phyloP scores from a whole-genome alignment of 1,139 yeast species.

The Yamadazyma diospyri region DNA sequence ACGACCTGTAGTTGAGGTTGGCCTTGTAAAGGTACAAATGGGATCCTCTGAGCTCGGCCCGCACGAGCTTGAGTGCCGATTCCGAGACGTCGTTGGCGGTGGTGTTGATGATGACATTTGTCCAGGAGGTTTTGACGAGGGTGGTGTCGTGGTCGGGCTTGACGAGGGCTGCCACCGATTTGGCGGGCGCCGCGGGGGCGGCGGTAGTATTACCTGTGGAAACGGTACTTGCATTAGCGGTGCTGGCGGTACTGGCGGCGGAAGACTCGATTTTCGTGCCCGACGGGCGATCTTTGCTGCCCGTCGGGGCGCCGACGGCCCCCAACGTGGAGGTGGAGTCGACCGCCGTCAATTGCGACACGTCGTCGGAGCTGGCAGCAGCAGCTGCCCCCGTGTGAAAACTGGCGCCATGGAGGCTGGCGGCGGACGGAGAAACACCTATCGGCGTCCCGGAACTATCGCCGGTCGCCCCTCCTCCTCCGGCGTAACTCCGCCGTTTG shows the following conservation, averaged over 20 bases:
- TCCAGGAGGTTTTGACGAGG: constrained; percentile 37
- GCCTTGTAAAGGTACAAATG: constrained; percentile 50
- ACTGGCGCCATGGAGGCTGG: no score
- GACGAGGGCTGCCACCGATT: constrained; percentile 21
- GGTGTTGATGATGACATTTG: constrained; percentile 38
- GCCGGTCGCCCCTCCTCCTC: constrained; percentile 7
- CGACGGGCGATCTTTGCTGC: no score
- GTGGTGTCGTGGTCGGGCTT: constrained; percentile 34
- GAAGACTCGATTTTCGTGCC: no score
- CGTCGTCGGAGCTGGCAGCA: no score
- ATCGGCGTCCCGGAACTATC: neutral
- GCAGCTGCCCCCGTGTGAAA: no score
- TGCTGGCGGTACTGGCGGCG: neutral
- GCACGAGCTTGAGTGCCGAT: constrained; percentile 41
- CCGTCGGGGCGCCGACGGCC: neutral
- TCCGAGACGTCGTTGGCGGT: constrained; percentile 33
- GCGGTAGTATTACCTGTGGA: neutral
- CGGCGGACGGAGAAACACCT: no score
- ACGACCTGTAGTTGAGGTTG: constrained; percentile 10
- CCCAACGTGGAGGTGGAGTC: neutral
- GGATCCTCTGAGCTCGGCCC: constrained; percentile 68
- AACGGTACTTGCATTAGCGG: neutral
- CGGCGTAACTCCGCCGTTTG: constrained; percentile 12
- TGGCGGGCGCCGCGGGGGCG: constrained; percentile 1
- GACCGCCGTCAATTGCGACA: neutral